phyloP scores from a whole-genome alignment of 1,284 basidiomycete species.

The Ustilago nuda region DNA sequence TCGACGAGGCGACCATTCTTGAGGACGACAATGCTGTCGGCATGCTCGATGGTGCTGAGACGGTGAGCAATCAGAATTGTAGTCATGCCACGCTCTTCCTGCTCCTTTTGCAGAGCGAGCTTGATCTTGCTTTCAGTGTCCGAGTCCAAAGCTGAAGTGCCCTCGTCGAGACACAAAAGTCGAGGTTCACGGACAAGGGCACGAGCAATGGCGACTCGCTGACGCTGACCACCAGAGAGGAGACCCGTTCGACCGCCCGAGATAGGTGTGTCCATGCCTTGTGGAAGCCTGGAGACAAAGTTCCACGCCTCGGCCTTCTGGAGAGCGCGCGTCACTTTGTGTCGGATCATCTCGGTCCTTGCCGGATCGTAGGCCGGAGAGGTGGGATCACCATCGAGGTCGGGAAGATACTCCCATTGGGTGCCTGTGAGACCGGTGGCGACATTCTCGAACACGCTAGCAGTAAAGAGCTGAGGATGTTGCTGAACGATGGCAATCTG shows the following conservation, averaged over 20 bases:
- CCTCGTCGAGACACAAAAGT: conserved; percentile 65
- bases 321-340: conserved; percentile 65
- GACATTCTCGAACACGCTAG: conserved; percentile 66
- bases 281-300: conserved; percentile 69
- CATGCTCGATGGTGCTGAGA: conserved; percentile 65
- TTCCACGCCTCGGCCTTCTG: conserved; percentile 70
- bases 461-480: conserved; percentile 69
- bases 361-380: conserved; percentile 21
- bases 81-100: conserved; percentile 65
- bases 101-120: conserved; percentile 59
- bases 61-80: conserved; percentile 66
- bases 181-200: conserved; percentile 64
- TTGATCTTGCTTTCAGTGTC: conserved; percentile 65
- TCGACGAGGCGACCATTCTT: conserved; percentile 61
- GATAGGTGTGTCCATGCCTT: conserved; percentile 69
- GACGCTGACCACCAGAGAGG: conserved; percentile 65
- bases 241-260: conserved; percentile 69
- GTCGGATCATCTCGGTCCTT: conserved; percentile 55
- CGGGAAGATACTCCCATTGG: conserved; percentile 49
- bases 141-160: conserved; percentile 65
- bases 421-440: conserved; percentile 62
- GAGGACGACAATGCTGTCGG: conserved; percentile 65
- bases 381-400: conserved; percentile 34
- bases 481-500: conserved; percentile 71
- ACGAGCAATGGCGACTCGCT: conserved; percentile 66